These are phyloP conservation scores for Giardia muris DNA, from an alignment of 208 protist species.

Conservation along the genomic window DNA sequence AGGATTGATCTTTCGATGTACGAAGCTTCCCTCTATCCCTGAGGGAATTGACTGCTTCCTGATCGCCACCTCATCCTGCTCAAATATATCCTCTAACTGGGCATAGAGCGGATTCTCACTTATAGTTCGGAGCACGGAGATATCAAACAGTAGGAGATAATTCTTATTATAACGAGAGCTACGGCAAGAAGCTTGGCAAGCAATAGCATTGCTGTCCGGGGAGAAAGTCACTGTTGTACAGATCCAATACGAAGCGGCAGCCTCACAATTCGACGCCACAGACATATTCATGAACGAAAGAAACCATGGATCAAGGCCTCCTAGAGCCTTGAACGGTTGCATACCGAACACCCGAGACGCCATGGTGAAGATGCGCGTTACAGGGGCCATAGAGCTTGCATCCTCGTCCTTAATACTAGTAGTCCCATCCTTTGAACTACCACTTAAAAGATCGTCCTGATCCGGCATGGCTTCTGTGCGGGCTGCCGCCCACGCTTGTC, in stretches of 20 bases:
- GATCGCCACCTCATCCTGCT: not conserved
- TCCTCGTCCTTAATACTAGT: too few relatives aligned
- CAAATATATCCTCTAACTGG: not conserved
- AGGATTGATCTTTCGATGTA: not conserved
- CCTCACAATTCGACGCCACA: not conserved
- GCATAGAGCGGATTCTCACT: not conserved
- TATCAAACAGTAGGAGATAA: not conserved
- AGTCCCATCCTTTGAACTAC: too few relatives aligned
- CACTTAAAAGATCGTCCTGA: too few relatives aligned
- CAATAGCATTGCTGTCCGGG: not conserved
- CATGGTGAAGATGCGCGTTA: too few relatives aligned
- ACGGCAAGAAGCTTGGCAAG: not conserved
- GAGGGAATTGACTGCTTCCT: not conserved
- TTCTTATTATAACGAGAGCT: not conserved
- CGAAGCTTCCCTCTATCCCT: not conserved
- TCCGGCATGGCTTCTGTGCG: too few relatives aligned
- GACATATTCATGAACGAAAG: not conserved
- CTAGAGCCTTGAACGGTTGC: not conserved
- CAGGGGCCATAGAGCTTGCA: too few relatives aligned
- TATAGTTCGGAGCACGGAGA: not conserved
- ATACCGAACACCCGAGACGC: too few relatives aligned
- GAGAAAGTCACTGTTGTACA: not conserved
- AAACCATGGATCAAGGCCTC: not conserved
- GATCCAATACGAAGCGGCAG: not conserved
- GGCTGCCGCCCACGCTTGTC: too few relatives aligned